These are phyloP conservation scores for Lichina pygmaea DNA, from an alignment of 495 filamentous ascomycete species.

Conservation along the genomic window DNA sequence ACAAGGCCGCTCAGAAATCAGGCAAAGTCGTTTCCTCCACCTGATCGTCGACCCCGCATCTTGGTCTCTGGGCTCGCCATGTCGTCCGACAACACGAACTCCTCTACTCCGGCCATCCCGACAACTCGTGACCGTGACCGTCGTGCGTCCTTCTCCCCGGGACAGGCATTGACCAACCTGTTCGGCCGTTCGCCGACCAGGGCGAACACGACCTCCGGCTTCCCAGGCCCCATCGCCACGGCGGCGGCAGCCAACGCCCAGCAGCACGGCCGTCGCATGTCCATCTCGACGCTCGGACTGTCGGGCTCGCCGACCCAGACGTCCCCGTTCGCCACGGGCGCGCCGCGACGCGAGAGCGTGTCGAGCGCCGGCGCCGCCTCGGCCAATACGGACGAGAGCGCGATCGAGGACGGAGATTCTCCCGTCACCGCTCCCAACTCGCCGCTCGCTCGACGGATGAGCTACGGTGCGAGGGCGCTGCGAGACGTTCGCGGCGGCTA, in stretches of 20 bases:
- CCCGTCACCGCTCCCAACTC: conserved; percentile 20
- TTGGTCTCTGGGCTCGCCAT: conserved; percentile 10
- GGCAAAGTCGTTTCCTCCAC: background rate
- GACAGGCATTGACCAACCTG: conserved; percentile 19
- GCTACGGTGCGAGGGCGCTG: conserved; percentile 71
- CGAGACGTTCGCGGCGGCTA: conserved; percentile 33
- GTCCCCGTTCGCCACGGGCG: conserved; percentile 14
- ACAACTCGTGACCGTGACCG: conserved; percentile 12
- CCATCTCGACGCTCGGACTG: conserved; percentile 62
- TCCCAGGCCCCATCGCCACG: conserved; percentile 37
- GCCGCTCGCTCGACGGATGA: conserved; percentile 66
- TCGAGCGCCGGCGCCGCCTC: conserved; percentile 44
- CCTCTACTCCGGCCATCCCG: conserved; percentile 20
- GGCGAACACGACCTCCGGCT: conserved; percentile 11
- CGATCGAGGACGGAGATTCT: conserved; percentile 54
- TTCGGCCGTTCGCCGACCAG: conserved; percentile 14
- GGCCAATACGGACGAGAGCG: conserved; percentile 62
- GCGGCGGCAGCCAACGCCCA: conserved; percentile 31
- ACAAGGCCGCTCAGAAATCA: no score
- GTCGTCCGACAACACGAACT: conserved; percentile 22
- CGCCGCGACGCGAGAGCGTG: conserved; percentile 41
- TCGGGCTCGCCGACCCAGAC: conserved; percentile 46
- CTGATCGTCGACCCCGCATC: background rate
- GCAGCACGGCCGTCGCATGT: conserved; percentile 59
- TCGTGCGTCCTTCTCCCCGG: conserved; percentile 21